Evolutionary conservation across 306 rosid species (phyloP), one percentile per base, ranked within the genome.

Genomic region (Pyrus communis): DNA sequence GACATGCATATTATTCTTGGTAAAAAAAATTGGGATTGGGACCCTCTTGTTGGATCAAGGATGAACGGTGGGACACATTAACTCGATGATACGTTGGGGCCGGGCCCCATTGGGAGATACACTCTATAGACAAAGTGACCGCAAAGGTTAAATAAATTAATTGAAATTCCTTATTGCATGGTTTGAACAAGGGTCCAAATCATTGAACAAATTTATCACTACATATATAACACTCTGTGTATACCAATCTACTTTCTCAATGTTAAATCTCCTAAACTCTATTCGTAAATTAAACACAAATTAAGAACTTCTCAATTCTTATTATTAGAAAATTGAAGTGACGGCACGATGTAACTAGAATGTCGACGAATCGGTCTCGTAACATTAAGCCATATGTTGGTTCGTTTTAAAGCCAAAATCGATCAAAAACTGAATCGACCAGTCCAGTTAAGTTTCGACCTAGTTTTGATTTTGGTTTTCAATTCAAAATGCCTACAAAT

Each of bases 11-110:
- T 61, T 21, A 33, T 67, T 73, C 78, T 73, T 14, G 59, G 59
- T 57, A 5, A 79, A 79, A 22, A 22, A 54, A 79, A 27, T 49
- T 52, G 82, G 71, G 80, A 22, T 15, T 52, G 82, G 71, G 80
- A 22, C 82, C 84, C 86, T 25, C 13, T 45, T 75, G 76, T 78
- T 71, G 52, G 69, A 55, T 68, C 60, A 77, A 80, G 69, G 42
- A 63, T 27, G 14, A 62, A 45, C 45, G 11, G 59, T n/a, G 70
- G 23, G 70, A 60, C 79, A 42, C 33, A 61, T 57, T 49, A 14
- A 33, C 17, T 66, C 77, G 69, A 65, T 62, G 9, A 31, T n/a
- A 12, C 22, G 25, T 7, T 19, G 14, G 76, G 13, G 4, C 85
- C 83, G 28, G 78, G 13, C 9, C 85, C 85, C 86, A 71, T 1